Conservation (phyloP, 1,139 yeast genomes). For the Lodderomyces metapsilosis region DNA sequence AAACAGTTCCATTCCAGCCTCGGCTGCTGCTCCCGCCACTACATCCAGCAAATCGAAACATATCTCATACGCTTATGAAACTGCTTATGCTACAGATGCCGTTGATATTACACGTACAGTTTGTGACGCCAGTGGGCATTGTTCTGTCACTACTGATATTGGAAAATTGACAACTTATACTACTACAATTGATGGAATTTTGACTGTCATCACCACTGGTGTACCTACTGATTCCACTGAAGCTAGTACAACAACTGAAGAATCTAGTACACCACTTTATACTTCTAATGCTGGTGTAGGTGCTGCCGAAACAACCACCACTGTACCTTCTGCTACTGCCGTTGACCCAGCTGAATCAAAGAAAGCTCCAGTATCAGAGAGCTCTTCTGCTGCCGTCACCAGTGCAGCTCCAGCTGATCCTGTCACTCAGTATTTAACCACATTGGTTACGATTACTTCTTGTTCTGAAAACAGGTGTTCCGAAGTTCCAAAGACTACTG, state of each 20-base stretch:
- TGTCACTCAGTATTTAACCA: conserved; percentile 11
- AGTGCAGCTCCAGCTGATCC: conserved; percentile 10
- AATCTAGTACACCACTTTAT: conserved; percentile 13
- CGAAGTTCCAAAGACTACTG: conserved; percentile 33
- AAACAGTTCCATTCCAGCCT: conserved; percentile 8
- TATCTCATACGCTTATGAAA: conserved; percentile 27
- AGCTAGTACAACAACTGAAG: conserved; percentile 10
- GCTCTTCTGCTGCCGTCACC: conserved; percentile 7
- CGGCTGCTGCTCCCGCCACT: conserved; percentile 13
- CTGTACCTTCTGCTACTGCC: neutral
- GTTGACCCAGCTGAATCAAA: no score
- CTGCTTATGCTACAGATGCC: conserved; percentile 24
- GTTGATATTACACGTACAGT: conserved; percentile 33
- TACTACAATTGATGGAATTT: conserved; percentile 39
- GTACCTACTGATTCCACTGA: conserved; percentile 20
- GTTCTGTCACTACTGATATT: conserved; percentile 37
- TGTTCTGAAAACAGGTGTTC: conserved; percentile 27
- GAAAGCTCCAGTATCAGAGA: no score
- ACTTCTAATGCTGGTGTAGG: conserved; percentile 4
- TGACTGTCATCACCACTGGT: conserved; percentile 29
- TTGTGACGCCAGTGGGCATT: conserved; percentile 29
- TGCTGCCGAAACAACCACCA: neutral
- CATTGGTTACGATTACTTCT: conserved; percentile 22
- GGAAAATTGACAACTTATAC: conserved; percentile 37
- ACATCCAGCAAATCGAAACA: conserved; percentile 3